phyloP scores from a whole-genome alignment of 164 flowering plant genomes.

The Piper longum region DNA sequence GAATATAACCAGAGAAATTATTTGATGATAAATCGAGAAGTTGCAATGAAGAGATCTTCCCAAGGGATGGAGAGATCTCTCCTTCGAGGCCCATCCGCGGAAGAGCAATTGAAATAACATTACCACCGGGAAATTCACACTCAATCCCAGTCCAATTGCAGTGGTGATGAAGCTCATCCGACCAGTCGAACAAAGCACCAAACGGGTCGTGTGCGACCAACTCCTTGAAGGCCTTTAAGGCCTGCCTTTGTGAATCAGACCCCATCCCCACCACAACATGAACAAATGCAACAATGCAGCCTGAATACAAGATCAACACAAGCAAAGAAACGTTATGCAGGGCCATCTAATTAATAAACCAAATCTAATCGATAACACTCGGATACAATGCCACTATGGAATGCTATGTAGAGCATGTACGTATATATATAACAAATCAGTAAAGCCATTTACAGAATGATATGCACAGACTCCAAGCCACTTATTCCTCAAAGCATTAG shows the following conservation, averaged over 20 bases:
- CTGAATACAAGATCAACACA: neutral
- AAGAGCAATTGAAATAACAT: conserved; percentile 35
- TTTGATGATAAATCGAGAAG: conserved; percentile 50
- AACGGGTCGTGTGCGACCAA: conserved; percentile 36
- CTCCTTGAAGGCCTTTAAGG: conserved; percentile 50
- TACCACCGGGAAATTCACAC: conserved; percentile 24
- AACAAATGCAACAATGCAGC: neutral
- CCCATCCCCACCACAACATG: conserved; percentile 2
- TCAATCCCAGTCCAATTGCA: conserved; percentile 78
- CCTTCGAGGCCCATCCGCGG: conserved; percentile 37
- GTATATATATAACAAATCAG: too few species aligned
- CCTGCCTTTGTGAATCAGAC: conserved; percentile 31
- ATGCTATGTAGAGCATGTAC: too few species aligned
- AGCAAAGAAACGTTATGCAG: neutral
- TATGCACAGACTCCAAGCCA: too few species aligned
- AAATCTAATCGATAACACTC: neutral
- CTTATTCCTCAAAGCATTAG: too few species aligned
- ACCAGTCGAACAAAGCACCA: conserved; percentile 45
- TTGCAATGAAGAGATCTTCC: conserved; percentile 53
- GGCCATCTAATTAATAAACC: neutral
- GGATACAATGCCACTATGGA: too few species aligned
- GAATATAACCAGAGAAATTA: conserved; percentile 39
- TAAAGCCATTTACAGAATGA: too few species aligned
- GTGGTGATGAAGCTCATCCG: conserved; percentile 22
- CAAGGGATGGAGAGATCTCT: conserved; percentile 41